Base-by-base conservation (phyloP, 2,329 filamentous ascomycete genomes). In the Fusarium dimerum region DNA sequence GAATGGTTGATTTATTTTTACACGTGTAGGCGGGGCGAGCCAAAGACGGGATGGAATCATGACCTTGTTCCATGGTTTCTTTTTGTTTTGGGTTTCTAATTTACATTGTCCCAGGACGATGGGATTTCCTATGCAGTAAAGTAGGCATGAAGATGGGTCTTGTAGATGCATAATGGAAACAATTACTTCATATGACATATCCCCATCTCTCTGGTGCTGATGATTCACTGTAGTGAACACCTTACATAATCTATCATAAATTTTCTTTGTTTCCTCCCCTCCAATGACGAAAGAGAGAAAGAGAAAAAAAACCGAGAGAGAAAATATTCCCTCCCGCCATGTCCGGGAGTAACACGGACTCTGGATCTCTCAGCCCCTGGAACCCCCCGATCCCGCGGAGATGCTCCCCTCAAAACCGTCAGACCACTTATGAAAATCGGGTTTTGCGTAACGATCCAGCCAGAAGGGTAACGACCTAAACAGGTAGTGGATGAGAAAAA, bases 361-460 rank as follows among this genome's bases (percentile, higher is more conserved):
- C 20, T 12, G 18, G 42, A 12, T n/a, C n/a, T n/a, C n/a, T n/a
- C n/a, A n/a, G n/a, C n/a, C n/a, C 38, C 45, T 38, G 38, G 18
- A 12, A 32, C n/a, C 3, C 13, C 30, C 32, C 43, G 40, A n/a
- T 40, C 51, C 63, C 63, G 63, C 63, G 63, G 63, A 66, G 63
- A 66, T 66, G 51, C 55, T 29, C 34, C 46, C 43, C 44, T 48
- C 58, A 45, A 51, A 44, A 18, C 44, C 48, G 53, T 66, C 61
- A 61, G 63, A 50, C 63, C 63, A 66, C 48, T 47, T 16, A n/a
- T 52, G 40, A 45, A 50, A 40, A 51, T 50, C 60, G 48, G 53
- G 43, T 49, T n/a, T n/a, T n/a, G n/a, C n/a, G n/a, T n/a, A 46
- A 48, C 58, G 52, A 62, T 51, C 51, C 57, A 58, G 54, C 43